phyloP scores from a whole-genome alignment of 2,329 filamentous ascomycete species.

The Ophiosphaerella korrae region DNA sequence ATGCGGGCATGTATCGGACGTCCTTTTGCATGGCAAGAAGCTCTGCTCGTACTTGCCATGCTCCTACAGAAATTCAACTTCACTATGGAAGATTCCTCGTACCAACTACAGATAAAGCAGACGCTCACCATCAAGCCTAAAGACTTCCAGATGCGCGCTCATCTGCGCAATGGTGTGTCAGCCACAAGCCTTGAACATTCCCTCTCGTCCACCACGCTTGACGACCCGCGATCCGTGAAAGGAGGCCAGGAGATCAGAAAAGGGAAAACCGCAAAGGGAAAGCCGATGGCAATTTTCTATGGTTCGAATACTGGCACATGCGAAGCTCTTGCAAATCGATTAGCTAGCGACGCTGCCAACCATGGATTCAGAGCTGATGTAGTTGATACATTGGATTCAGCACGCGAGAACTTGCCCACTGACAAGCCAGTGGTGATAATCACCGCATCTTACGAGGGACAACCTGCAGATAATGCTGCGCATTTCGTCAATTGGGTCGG shows the following conservation, averaged over 20 bases:
- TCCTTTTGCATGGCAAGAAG: slow-evolving; percentile 62
- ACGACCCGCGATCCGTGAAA: slow-evolving; percentile 15
- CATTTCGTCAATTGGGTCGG: slow-evolving; percentile 50
- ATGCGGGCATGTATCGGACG: slow-evolving; percentile 60
- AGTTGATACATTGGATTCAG: slow-evolving; percentile 43
- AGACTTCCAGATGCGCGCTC: slow-evolving; percentile 47
- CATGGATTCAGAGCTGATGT: slow-evolving; percentile 46
- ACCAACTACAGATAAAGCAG: slow-evolving; percentile 51
- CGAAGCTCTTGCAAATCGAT: slow-evolving; percentile 47
- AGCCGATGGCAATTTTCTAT: slow-evolving; percentile 45
- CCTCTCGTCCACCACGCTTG: slow-evolving; percentile 28
- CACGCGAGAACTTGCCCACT: slow-evolving; percentile 40
- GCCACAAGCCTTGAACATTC: slow-evolving; percentile 39
- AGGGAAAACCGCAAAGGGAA: slow-evolving; percentile 24
- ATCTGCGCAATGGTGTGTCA: slow-evolving; percentile 37
- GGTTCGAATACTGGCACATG: slow-evolving; percentile 52
- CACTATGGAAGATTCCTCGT: slow-evolving; percentile 50
- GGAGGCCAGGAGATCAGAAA: slow-evolving; percentile 12
- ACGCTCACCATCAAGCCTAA: slow-evolving; percentile 55
- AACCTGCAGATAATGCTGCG: slow-evolving; percentile 51
- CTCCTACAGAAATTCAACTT: slow-evolving; percentile 55
- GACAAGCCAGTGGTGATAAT: slow-evolving; percentile 48
- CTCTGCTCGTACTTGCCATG: slow-evolving; percentile 51
- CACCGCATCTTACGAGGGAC: slow-evolving; percentile 51
- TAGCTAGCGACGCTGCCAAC: slow-evolving; percentile 42